Evolutionary conservation across 495 filamentous ascomycete genomes (phyloP).

Genomic region (Penicillium paxilli): DNA sequence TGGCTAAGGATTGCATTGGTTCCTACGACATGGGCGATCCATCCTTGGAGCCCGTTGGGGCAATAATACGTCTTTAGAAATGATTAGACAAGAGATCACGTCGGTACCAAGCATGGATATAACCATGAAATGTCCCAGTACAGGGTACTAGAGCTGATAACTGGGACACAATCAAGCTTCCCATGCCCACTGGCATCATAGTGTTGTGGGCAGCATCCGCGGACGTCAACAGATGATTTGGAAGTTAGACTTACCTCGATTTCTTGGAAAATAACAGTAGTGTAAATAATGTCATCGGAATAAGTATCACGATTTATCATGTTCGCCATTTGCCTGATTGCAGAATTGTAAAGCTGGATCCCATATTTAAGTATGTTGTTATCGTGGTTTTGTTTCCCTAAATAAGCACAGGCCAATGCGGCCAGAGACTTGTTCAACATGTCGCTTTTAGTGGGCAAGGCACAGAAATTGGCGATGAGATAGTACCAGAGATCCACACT

Average conservation of each 20-base stretch:
- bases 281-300: neutral
- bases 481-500: slow-evolving; percentile 5
- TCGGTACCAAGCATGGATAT: too few species aligned
- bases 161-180: too few species aligned
- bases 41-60: slow-evolving; percentile 1
- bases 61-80: slow-evolving; percentile 5
- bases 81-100: neutral
- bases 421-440: slow-evolving; percentile 3
- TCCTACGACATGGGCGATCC: slow-evolving; percentile 4
- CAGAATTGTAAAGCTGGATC: neutral
- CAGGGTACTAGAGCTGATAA: too few species aligned
- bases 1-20: slow-evolving; percentile 8
- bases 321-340: neutral
- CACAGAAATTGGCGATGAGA: neutral
- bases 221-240: too few species aligned
- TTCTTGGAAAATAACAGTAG: neutral
- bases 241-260: neutral
- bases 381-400: slow-evolving; percentile 4
- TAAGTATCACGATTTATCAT: neutral
- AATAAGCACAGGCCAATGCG: slow-evolving; percentile 1
- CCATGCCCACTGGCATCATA: too few species aligned
- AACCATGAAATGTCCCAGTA: too few species aligned
- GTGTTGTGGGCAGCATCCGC: too few species aligned
- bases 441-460: slow-evolving; percentile 2
- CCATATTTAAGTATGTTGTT: neutral